Evolutionary conservation across 2,329 filamentous ascomycete genomes (phyloP).

Genomic region (Pseudogymnoascus sp.): DNA sequence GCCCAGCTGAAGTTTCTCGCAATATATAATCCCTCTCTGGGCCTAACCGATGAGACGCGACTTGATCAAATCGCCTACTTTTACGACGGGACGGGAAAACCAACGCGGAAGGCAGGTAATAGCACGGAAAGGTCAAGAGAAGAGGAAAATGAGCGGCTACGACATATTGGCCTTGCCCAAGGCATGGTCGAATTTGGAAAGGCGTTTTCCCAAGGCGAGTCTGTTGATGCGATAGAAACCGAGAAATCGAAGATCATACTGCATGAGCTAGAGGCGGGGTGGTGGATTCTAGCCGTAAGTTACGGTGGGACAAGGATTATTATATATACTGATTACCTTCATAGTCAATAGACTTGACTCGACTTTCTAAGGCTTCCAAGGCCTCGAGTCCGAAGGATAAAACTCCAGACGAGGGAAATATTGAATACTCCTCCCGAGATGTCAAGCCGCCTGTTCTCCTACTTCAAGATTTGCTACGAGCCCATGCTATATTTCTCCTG

Average conservation of each 20-base stretch:
- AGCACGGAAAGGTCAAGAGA: slow-evolving; percentile 36
- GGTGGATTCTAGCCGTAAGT: slow-evolving; percentile 90
- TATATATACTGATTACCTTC: slow-evolving; percentile 16
- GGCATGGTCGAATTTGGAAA: slow-evolving; percentile 91
- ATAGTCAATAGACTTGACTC: slow-evolving; percentile 72
- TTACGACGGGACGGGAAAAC: slow-evolving; percentile 28
- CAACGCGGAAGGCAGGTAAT: slow-evolving; percentile 20
- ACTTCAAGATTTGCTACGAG: slow-evolving; percentile 70
- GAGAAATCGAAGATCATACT: slow-evolving; percentile 78
- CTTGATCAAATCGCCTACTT: slow-evolving; percentile 89
- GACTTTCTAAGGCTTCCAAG: slow-evolving; percentile 35
- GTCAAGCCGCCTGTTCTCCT: slow-evolving; percentile 74
- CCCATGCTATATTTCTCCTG: slow-evolving; percentile 75
- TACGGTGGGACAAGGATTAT: background rate
- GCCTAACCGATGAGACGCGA: slow-evolving; percentile 50
- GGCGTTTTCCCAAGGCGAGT: slow-evolving; percentile 69
- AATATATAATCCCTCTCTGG: slow-evolving; percentile 87
- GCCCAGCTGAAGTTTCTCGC: slow-evolving; percentile 84
- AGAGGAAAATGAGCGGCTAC: slow-evolving; percentile 74
- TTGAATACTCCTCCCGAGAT: slow-evolving; percentile 84
- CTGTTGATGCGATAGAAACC: slow-evolving; percentile 82
- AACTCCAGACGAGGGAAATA: slow-evolving; percentile 24
- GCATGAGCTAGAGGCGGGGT: slow-evolving; percentile 78
- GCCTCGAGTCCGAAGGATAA: slow-evolving; percentile 25
- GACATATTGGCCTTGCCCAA: slow-evolving; percentile 92